Evolutionary conservation across 805 yeast species (phyloP).

Genomic region (Lachancea dasiensis): DNA sequence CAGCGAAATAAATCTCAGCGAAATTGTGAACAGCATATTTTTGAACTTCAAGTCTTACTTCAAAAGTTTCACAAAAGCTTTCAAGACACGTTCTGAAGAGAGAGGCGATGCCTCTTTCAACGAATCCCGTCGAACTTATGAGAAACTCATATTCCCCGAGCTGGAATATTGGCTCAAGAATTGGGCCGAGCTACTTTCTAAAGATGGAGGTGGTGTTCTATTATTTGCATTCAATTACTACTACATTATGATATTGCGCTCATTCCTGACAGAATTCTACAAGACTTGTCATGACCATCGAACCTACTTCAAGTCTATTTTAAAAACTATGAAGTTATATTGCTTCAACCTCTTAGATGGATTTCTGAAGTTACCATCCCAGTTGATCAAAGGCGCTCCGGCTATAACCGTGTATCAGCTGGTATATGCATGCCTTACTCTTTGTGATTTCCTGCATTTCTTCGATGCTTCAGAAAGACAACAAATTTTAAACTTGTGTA

Average conservation of each 20-base stretch:
- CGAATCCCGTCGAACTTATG: no score
- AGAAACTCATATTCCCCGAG: conserved; percentile 28
- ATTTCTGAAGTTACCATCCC: conserved; percentile 39
- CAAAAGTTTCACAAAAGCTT: conserved; percentile 10
- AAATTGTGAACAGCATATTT: conserved; percentile 27
- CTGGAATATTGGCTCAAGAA: conserved; percentile 41
- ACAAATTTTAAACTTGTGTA: conserved; percentile 41
- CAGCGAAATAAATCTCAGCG: conserved; percentile 42
- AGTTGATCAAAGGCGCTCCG: conserved; percentile 51
- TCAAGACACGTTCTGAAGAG: background rate
- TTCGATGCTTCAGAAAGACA: conserved; percentile 38
- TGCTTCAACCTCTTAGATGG: conserved; percentile 42
- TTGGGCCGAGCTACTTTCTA: conserved; percentile 41
- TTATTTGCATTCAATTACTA: conserved; percentile 45
- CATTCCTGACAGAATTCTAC: conserved; percentile 29
- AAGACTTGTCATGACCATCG: conserved; percentile 20
- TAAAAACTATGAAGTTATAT: conserved; percentile 40
- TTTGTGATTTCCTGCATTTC: conserved; percentile 42
- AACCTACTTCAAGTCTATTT: conserved; percentile 26
- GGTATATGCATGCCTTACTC: conserved; percentile 48
- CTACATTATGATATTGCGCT: conserved; percentile 38
- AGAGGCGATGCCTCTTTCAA: background rate
- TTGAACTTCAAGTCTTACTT: conserved; percentile 26
- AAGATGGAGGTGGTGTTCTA: conserved; percentile 45
- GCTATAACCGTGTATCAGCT: conserved; percentile 45